Evolutionary conservation across 2,329 filamentous ascomycete genomes (phyloP).

Genomic region (Aspergillus alliaceus): DNA sequence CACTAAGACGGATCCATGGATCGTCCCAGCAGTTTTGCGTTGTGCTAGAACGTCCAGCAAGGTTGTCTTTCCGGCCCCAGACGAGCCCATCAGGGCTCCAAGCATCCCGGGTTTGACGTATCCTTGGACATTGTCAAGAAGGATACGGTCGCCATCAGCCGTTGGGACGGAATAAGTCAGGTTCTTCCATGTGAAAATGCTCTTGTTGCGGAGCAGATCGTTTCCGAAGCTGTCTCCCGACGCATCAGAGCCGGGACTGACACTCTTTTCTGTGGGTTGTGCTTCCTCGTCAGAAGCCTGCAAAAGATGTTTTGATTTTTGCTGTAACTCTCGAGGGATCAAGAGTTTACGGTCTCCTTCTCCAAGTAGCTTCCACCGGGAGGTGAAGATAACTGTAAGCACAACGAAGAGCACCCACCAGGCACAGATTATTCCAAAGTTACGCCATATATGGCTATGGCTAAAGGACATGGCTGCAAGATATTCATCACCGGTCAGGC

Average conservation of each 20-base stretch:
- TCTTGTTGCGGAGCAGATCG: constrained; percentile 61
- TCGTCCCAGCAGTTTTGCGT: constrained; percentile 63
- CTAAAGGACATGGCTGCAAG: constrained; percentile 56
- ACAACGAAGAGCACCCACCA: constrained; percentile 62
- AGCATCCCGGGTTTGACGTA: constrained; percentile 77
- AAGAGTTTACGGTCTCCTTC: constrained; percentile 57
- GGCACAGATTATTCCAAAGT: constrained; percentile 63
- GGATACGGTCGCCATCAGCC: constrained; percentile 52
- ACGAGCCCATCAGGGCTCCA: constrained; percentile 75
- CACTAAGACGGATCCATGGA: constrained; percentile 64
- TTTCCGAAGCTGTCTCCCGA: constrained; percentile 33
- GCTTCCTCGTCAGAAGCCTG: too few relatives aligned
- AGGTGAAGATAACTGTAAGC: constrained; percentile 59
- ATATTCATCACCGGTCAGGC: constrained; percentile 60
- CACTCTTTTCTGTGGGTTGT: constrained; percentile 18
- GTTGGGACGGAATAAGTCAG: constrained; percentile 69
- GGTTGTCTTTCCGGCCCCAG: constrained; percentile 73
- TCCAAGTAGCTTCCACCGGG: constrained; percentile 55
- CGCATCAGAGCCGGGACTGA: constrained; percentile 16
- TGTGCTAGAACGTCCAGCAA: constrained; percentile 74
- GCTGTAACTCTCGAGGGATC: constrained; percentile 65
- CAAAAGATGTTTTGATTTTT: too few relatives aligned
- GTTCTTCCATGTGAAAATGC: constrained; percentile 73
- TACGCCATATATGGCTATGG: constrained; percentile 57
- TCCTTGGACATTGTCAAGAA: constrained; percentile 68